Percentiles rank a stretch among this genome's conserved stretches.
These are phyloP conservation scores for Sporothrix brasiliensis DNA, from an alignment of 2,329 filamentous ascomycete species.

Conservation along the genomic window DNA sequence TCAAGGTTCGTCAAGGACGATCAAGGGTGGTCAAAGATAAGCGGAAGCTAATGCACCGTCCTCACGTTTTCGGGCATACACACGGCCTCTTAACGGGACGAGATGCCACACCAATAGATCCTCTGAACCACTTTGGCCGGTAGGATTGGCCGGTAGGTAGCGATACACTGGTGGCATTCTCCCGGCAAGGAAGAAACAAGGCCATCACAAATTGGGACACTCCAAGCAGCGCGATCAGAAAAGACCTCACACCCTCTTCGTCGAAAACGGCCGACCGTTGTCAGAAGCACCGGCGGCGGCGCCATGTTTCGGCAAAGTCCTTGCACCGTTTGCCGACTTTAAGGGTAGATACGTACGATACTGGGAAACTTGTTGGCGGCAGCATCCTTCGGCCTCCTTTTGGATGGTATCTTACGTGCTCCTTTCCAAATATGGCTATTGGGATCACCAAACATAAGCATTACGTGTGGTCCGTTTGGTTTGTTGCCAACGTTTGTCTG, in stretches of 20 bases:
- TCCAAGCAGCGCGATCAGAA: background rate
- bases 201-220: constrained; percentile 9
- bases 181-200: constrained; percentile 3
- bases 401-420: background rate
- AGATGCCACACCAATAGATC: background rate
- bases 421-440: background rate
- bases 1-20: background rate
- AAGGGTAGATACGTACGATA: background rate
- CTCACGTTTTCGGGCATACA: background rate
- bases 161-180: background rate
- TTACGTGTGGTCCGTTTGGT: background rate
- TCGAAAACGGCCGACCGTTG: background rate
- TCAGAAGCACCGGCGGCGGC: no score
- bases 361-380: background rate
- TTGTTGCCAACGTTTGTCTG: no score
- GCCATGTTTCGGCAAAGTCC: background rate
- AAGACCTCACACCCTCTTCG: constrained; percentile 22
- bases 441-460: background rate
- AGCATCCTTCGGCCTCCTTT: background rate
- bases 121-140: background rate
- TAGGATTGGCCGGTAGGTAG: no score
- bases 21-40: background rate
- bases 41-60: constrained; percentile 13
- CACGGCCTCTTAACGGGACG: background rate
- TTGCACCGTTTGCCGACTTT: background rate